Percentiles rank a stretch among this genome's conserved stretches.
Conservation (phyloP, 2,329 filamentous ascomycete genomes). For the Elsinoe batatas region DNA sequence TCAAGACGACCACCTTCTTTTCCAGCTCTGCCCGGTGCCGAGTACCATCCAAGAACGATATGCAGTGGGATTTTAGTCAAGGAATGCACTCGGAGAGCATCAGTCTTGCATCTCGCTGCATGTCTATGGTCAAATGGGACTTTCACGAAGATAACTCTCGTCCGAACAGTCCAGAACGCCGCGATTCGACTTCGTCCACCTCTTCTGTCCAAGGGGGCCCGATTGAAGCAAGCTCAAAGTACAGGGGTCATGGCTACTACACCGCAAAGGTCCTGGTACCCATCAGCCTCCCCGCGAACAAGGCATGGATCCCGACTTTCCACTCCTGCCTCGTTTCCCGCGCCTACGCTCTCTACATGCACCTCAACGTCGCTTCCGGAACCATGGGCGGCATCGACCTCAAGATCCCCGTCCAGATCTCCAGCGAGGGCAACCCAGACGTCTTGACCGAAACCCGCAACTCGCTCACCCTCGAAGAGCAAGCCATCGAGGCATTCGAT, state of each 20-base stretch:
- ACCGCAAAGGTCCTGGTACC: constrained; percentile 55
- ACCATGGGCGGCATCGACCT: constrained; percentile 33
- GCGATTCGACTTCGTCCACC: constrained; percentile 30
- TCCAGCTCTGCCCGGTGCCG: constrained; percentile 41
- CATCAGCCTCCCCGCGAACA: constrained; percentile 48
- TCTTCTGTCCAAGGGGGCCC: constrained; percentile 23
- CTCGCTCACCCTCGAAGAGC: constrained; percentile 16
- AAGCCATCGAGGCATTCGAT: constrained; percentile 22
- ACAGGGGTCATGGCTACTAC: constrained; percentile 45
- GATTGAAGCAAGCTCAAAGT: constrained; percentile 30
- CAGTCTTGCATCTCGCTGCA: constrained; percentile 44
- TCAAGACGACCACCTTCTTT: constrained; percentile 51
- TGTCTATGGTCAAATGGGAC: constrained; percentile 49
- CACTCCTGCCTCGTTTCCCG: constrained; percentile 59
- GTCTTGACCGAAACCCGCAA: constrained; percentile 16
- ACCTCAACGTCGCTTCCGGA: constrained; percentile 45
- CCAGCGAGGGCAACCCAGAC: constrained; percentile 17
- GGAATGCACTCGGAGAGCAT: constrained; percentile 46
- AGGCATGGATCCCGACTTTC: constrained; percentile 58
- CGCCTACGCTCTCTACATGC: constrained; percentile 51
- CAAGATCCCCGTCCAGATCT: constrained; percentile 39
- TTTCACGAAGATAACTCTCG: constrained; percentile 32
- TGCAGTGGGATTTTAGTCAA: constrained; percentile 38
- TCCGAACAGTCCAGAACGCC: constrained; percentile 25
- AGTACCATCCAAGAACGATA: constrained; percentile 37